A percentile compares a stretch with the other conserved stretches of the same genome.
phyloP scores from a whole-genome alignment of 345 rosid genomes.

The Euphorbia tirucalli region DNA sequence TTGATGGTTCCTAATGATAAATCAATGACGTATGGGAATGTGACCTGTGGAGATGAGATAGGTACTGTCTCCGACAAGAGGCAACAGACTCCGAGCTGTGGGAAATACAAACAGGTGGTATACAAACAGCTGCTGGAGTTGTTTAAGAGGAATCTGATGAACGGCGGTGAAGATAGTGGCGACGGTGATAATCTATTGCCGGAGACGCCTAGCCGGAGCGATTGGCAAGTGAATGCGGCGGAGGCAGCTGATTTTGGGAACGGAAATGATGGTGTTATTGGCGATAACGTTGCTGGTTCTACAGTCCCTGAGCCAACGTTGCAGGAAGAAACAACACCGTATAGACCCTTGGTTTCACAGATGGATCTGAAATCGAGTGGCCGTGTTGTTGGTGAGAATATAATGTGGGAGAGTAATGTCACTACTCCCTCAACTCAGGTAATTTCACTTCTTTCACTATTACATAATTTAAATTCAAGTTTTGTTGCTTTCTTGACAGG shows the following conservation, averaged over 20 bases:
- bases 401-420: conserved; percentile 37
- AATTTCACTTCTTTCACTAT: no score
- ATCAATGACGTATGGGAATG: conserved; percentile 6
- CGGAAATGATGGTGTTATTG: conserved; percentile 14
- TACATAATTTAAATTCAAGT: no score
- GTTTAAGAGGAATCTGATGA: conserved; percentile 38
- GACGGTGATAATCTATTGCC: conserved; percentile 41
- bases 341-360: conserved; percentile 38
- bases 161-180: conserved; percentile 17
- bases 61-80: conserved; percentile 21
- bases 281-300: background rate
- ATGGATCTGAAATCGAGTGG: conserved; percentile 27
- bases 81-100: conserved; percentile 37
- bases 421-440: conserved; percentile 57
- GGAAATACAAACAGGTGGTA: conserved; percentile 54
- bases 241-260: conserved; percentile 17
- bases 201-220: conserved; percentile 30
- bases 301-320: background rate
- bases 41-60: conserved; percentile 15
- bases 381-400: conserved; percentile 24
- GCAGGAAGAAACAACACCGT: conserved; percentile 30
- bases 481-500: background rate
- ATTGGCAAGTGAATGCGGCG: conserved; percentile 25
- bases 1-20: conserved; percentile 54
- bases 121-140: conserved; percentile 63